Base-by-base conservation (phyloP, 805 yeast genomes). In the Zygosaccharomyces kombuchaensis region DNA sequence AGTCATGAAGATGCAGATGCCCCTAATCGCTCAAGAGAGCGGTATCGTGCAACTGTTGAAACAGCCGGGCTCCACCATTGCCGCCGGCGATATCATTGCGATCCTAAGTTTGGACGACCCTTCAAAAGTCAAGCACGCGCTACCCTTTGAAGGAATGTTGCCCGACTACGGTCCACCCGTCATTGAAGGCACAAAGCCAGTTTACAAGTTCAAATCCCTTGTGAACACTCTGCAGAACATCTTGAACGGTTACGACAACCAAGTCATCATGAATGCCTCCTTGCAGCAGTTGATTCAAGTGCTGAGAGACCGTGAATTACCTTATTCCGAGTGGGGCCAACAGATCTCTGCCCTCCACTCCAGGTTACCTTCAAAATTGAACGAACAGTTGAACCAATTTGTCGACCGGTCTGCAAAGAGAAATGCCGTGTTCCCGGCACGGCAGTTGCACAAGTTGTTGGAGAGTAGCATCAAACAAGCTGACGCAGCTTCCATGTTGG, bases 1-100 rank as follows among this genome's bases (percentile, higher is more conserved):
- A 72, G 99, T 93, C 56, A 93, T 93, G 99, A 93, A 93, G 71
- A 93, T 93, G 99, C 89, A 90, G 70, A 93, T 93, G 97, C 97
- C 99, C 41, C 77, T 93, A 59, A 73, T 90, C 61, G 91, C 97
- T 16, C 87, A 82, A 67, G 99, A 91, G 67, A 84, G 86, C 60
- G 99, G 99, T 76, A 74, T 78, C 47, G 87, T 90, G 44, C 97
- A 91, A 72, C 73, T 89, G 35, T 81, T 93, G 64, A 91, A 93
- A 69, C 99, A 93, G 72, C 98, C 99, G 8, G 99, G 99, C 43
- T 84, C 98, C n/a, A 88, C 95, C 22, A 84, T 93, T 48, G 80
- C 80, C 57, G 97, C 97, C 40, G 99, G 99, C 71, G 99, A 93
- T 63, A 91, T 95, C 50, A 78, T 93, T 64, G 99, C 97, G 19